A percentile compares a stretch with the other conserved stretches of the same genome.
These are phyloP conservation scores for Magnolia officinalis DNA, from an alignment of 164 flowering plant genomes.

Conservation along the genomic window DNA sequence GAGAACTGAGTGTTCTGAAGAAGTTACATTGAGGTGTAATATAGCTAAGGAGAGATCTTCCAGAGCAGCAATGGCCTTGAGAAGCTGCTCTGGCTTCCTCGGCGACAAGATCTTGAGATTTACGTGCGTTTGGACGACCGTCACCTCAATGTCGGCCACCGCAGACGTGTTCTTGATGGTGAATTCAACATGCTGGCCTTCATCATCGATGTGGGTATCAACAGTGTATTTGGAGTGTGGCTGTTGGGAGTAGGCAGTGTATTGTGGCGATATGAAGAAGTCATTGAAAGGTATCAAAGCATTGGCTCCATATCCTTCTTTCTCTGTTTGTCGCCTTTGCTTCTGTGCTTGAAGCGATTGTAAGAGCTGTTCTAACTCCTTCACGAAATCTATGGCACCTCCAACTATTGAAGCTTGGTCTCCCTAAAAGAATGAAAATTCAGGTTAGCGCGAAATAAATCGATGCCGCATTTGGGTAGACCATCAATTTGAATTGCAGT, in stretches of 20 bases:
- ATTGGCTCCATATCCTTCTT: conserved; percentile 1
- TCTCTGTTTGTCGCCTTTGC: conserved; percentile 22
- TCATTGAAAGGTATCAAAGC: conserved; percentile 16
- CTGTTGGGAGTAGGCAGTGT: conserved; percentile 16
- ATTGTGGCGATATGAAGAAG: conserved; percentile 26
- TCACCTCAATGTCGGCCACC: conserved; percentile 41
- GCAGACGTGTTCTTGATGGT: conserved; percentile 23
- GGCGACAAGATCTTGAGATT: conserved; percentile 46
- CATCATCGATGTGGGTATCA: not conserved
- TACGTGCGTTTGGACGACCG: conserved; percentile 48
- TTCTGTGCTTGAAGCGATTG: conserved; percentile 52
- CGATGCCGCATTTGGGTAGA: not conserved
- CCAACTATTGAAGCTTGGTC: conserved; percentile 76
- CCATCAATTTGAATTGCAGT: not conserved
- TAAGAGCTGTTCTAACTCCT: conserved; percentile 56
- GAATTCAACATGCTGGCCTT: conserved; percentile 5
- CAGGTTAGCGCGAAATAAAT: not conserved
- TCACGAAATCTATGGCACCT: conserved; percentile 74
- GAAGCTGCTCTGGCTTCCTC: conserved; percentile 41
- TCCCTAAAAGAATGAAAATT: conserved; percentile 33
- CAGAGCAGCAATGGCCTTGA: conserved; percentile 46
- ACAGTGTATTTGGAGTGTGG: not conserved
- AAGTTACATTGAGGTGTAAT: conserved; percentile 57
- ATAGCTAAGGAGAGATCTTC: conserved; percentile 51
- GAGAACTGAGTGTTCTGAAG: conserved; percentile 33